Evolutionary conservation across 495 filamentous ascomycete species (phyloP).

Genomic region (Penicillium coffeae): DNA sequence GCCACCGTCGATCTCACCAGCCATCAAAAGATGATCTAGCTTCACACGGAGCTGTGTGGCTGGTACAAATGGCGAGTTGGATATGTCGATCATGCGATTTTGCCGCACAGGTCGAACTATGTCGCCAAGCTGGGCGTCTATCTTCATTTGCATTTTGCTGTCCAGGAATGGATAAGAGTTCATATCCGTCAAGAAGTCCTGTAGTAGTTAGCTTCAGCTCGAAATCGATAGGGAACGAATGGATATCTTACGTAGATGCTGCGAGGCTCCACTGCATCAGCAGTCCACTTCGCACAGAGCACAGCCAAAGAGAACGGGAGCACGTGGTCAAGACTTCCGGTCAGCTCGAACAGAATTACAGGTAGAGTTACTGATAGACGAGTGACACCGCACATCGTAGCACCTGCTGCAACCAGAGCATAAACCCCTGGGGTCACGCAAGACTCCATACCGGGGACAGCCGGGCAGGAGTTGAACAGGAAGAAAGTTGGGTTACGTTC

Average conservation of each 20-base stretch:
- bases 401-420: constrained; percentile 88
- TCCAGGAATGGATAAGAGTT: constrained; percentile 95
- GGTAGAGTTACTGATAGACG: constrained; percentile 89
- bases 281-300: constrained; percentile 95
- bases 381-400: constrained; percentile 97
- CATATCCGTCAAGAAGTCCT: constrained; percentile 92
- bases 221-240: background rate
- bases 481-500: constrained; percentile 65
- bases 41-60: constrained; percentile 73
- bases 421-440: constrained; percentile 96
- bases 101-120: constrained; percentile 72
- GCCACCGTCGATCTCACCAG: constrained; percentile 88
- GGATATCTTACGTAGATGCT: constrained; percentile 74
- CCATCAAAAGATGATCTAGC: constrained; percentile 73
- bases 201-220: constrained; percentile 13
- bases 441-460: constrained; percentile 62
- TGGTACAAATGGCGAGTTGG: constrained; percentile 67
- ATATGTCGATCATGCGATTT: constrained; percentile 84
- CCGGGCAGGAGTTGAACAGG: constrained; percentile 71
- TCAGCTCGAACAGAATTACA: constrained; percentile 94
- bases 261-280: constrained; percentile 88
- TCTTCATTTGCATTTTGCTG: constrained; percentile 86
- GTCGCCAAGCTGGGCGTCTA: constrained; percentile 79
- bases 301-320: constrained; percentile 91
- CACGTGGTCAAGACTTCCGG: constrained; percentile 90